Base-by-base conservation (phyloP, 257 asterid genomes). In the Solanum peruvianum region DNA sequence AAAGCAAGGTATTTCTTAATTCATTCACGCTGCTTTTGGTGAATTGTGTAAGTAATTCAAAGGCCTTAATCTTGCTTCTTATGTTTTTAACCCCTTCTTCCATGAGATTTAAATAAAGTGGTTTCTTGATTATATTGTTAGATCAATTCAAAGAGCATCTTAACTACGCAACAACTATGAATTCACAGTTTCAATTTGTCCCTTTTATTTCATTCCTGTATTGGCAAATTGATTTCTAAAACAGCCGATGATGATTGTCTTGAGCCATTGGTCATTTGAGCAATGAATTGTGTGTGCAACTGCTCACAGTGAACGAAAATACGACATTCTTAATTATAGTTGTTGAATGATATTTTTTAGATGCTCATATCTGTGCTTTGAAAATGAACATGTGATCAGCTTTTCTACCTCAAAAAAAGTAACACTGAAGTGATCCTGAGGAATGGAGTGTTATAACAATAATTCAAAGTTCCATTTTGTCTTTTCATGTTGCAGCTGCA, bases 1-100 rank as follows among this genome's bases (percentile, higher is more conserved):
- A 95, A 93, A 87, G 86, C 93, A 86, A 95, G 99, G 98, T 96
- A 89, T 44, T 83, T 81, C 80, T 21, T 18, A 7, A 44, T 66
- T 75, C 45, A 45, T 69, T 83, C 33, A 18, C 82, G 21, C 85
- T 29, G 42, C 44, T 47, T 27, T 47, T 80, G 66, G 31, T 80
- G 44, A 80, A 47, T 3, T 29, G 10, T 18, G 20, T 11, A 29
- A 47, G 66, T 27, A 80, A 78, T 27, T 45, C 66, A 29, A 80
- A 47, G n/a, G 42, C 16, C 42, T 27, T 2, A 27, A 25, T 76
- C 21, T 76, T n/a, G 35, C 35, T 20, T 73, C 62, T 45, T 45
- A 45, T 27, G 37, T 77, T 25, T 7, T 41, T 14, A 0, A 14
- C 41, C 84, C 66, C 42, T 47, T 1, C 41, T 78, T 45, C 64